Evolutionary conservation across 2,329 filamentous ascomycete species (phyloP).

Genomic region (Fusarium veterinarium): DNA sequence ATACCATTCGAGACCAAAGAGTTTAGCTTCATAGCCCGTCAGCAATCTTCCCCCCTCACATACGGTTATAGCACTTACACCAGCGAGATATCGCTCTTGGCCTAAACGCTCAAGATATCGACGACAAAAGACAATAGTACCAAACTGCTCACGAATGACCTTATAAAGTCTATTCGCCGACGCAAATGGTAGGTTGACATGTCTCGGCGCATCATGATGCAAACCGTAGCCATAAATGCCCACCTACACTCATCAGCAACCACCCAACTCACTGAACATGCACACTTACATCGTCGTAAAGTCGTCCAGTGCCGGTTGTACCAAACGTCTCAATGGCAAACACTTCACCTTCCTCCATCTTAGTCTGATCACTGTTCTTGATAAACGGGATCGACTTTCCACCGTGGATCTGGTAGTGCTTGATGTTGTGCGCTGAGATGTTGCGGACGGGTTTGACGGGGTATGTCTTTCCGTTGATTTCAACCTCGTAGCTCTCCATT

Average conservation of each 20-base stretch:
- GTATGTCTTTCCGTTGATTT: slow-evolving; percentile 79
- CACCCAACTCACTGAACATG: accelerated
- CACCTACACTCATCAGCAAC: slow-evolving; percentile 44
- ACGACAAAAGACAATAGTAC: slow-evolving; percentile 69
- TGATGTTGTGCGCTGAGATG: slow-evolving; percentile 86
- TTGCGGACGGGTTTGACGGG: slow-evolving; percentile 85
- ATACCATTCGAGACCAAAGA: slow-evolving; percentile 67
- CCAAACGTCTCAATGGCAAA: slow-evolving; percentile 96
- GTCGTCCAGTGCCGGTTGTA: slow-evolving; percentile 84
- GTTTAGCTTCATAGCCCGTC: slow-evolving; percentile 60
- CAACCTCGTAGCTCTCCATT: slow-evolving; percentile 91
- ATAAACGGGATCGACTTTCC: slow-evolving; percentile 91
- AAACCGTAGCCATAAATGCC: slow-evolving; percentile 66
- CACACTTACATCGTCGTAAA: slow-evolving; percentile 76
- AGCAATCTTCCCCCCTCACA: not conserved
- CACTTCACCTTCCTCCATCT: slow-evolving; percentile 95
- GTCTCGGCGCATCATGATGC: slow-evolving; percentile 51
- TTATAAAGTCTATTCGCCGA: slow-evolving; percentile 68
- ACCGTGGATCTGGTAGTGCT: slow-evolving; percentile 87
- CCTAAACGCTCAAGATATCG: slow-evolving; percentile 74
- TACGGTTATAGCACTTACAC: slow-evolving; percentile 52
- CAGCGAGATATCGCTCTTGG: slow-evolving; percentile 67
- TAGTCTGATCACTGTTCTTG: slow-evolving; percentile 82
- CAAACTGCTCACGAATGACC: slow-evolving; percentile 71
- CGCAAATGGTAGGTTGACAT: slow-evolving; percentile 55